These are phyloP conservation scores for Mrakia frigida DNA, from an alignment of 768 basidiomycete genomes.

Conservation along the genomic window DNA sequence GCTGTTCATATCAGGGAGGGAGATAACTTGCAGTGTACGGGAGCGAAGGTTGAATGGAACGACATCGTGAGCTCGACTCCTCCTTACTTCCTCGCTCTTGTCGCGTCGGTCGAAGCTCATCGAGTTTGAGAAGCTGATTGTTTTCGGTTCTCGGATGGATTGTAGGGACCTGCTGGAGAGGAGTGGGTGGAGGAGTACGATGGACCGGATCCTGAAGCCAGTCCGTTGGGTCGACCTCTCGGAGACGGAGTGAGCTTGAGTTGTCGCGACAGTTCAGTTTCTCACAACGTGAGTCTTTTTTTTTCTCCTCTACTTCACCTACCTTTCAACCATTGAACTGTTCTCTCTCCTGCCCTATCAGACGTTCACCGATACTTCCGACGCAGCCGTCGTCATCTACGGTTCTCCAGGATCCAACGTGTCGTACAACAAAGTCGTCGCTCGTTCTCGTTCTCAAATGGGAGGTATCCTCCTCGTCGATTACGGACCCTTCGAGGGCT, in stretches of 20 bases:
- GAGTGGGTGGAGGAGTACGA: conserved; percentile 43
- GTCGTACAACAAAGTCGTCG: conserved; percentile 44
- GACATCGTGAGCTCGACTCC: conserved; percentile 37
- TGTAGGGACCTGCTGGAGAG: conserved; percentile 44
- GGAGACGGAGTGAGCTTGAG: conserved; percentile 48
- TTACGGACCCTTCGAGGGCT: conserved; percentile 45
- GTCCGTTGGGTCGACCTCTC: conserved; percentile 44
- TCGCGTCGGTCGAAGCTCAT: neutral
- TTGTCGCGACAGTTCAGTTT: conserved; percentile 44
- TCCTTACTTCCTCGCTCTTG: neutral
- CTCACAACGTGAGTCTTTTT: conserved; percentile 35
- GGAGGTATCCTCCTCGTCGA: conserved; percentile 48
- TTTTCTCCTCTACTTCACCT: neutral
- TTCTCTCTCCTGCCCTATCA: conserved; percentile 25
- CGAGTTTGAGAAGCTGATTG: neutral
- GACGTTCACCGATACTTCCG: conserved; percentile 47
- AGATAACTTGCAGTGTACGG: conserved; percentile 41
- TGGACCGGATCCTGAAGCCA: conserved; percentile 44
- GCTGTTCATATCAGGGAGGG: conserved; percentile 45
- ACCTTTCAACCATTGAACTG: neutral
- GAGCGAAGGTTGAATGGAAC: conserved; percentile 43
- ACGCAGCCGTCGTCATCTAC: conserved; percentile 45
- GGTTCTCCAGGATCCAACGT: conserved; percentile 47
- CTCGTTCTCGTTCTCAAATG: conserved; percentile 43
- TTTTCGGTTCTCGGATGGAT: neutral